Base-by-base conservation (phyloP, 192 early-diverging fungal genomes). In the Podila horticola region DNA sequence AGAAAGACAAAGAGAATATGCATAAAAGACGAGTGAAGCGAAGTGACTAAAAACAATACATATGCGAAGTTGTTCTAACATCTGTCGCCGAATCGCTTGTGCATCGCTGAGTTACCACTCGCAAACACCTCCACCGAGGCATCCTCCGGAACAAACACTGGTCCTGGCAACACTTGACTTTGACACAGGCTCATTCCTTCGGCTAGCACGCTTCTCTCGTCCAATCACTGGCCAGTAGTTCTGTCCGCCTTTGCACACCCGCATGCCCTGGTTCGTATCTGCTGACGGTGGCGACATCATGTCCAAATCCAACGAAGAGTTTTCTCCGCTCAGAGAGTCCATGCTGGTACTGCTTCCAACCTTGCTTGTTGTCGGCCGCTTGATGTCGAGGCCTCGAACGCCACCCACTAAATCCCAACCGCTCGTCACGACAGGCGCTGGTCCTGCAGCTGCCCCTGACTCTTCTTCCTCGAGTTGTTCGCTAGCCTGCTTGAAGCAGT, bases 401-500 rank as follows among this genome's bases (percentile, higher is more conserved):
- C 71, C 59, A 17, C 75, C 75, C 17, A 64, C 70, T 9, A 63
- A 30, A 28, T 68, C 58, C 22, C 75, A 68, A 10, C 52, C 68
- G 0, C 28, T 26, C 0, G 57, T 26, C 7, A 49, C 34, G 19
- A 62, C 24, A 3, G 70, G 11, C 6, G 64, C 17, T 0, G 41
- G 30, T 13, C 26, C 60, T 31, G 29, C 38, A 3, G 62, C 48
- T 8, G n/a, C 49, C 1, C 52, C 8, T 12, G 71, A 52, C 30
- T 81, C 77, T 28, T 81, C 77, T 4, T 60, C 69, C 19, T 81
- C 77, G 2, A 81, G 59, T 31, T 81, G 77, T 19, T 73, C 77
- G 38, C 62, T 66, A 1, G 77, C 77, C 12, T 41, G 15, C 62
- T 64, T 68, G 84, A 86, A 89, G 52, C 86, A 89, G 11, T 62